Evolutionary conservation across 805 yeast species (phyloP).

Genomic region (Ascoidea asiatica): DNA sequence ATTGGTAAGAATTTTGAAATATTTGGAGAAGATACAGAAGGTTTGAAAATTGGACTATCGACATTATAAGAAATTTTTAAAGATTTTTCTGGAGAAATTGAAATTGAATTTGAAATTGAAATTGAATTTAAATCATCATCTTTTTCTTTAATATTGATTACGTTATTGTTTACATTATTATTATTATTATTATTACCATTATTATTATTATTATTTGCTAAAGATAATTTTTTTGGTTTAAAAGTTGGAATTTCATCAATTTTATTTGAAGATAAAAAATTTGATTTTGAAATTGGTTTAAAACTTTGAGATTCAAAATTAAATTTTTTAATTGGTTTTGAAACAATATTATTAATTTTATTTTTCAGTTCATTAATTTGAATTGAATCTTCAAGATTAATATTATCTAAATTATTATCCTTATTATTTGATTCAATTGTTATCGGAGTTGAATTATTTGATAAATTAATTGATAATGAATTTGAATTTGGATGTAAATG

Average conservation of each 20-base stretch:
- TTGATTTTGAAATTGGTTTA: slow-evolving; percentile 24
- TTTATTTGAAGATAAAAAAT: slow-evolving; percentile 21
- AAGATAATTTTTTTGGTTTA: slow-evolving; percentile 12
- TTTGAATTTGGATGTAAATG: slow-evolving; percentile 16
- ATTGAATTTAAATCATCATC: not conserved
- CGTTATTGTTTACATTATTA: no score
- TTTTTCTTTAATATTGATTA: no score
- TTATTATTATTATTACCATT: no score
- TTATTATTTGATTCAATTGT: not conserved
- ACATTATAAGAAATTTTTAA: slow-evolving; percentile 11
- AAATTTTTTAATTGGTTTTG: slow-evolving; percentile 26
- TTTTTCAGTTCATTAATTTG: no score
- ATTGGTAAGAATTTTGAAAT: not conserved
- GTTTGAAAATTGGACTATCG: slow-evolving; percentile 30
- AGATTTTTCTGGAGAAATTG: not conserved
- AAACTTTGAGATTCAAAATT: slow-evolving; percentile 45
- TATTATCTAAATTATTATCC: not conserved
- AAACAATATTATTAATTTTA: slow-evolving; percentile 1
- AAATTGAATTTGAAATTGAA: not conserved
- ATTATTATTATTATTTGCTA: not conserved
- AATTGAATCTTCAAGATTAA: not conserved
- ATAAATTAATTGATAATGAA: not conserved
- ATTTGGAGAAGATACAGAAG: slow-evolving; percentile 4
- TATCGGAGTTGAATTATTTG: not conserved
- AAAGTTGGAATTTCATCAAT: slow-evolving; percentile 19